These are phyloP conservation scores for Podospora pseudopauciseta DNA, from an alignment of 495 filamentous ascomycete genomes.

Conservation along the genomic window DNA sequence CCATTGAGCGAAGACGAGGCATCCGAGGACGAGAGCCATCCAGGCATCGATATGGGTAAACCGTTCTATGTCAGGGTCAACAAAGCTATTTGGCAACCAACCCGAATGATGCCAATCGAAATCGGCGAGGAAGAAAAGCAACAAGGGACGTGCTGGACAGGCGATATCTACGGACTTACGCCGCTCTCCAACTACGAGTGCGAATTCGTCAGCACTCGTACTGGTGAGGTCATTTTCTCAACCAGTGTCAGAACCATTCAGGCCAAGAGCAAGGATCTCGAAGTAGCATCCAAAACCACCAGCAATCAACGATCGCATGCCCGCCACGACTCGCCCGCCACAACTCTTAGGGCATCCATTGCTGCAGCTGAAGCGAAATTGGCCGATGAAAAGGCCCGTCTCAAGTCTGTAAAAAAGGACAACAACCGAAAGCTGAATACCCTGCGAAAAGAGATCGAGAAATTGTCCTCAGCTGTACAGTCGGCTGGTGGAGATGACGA, in stretches of 20 bases:
- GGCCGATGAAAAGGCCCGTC: conserved; percentile 67
- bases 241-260: conserved; percentile 76
- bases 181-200: conserved; percentile 80
- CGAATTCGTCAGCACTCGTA: conserved; percentile 75
- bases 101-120: conserved; percentile 59
- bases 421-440: conserved; percentile 67
- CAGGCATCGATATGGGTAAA: conserved; percentile 58
- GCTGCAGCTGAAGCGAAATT: conserved; percentile 73
- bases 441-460: conserved; percentile 77
- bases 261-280: conserved; percentile 61
- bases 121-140: conserved; percentile 49
- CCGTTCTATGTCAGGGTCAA: conserved; percentile 90
- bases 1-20: conserved; percentile 15
- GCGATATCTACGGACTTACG: conserved; percentile 85
- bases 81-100: conserved; percentile 82
- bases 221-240: conserved; percentile 68
- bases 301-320: conserved; percentile 52
- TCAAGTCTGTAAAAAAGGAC: conserved; percentile 74
- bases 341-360: conserved; percentile 85
- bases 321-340: conserved; percentile 80
- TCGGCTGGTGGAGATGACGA: conserved; percentile 79
- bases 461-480: conserved; percentile 59
- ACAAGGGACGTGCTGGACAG: conserved; percentile 59
- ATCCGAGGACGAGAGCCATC: conserved; percentile 23
- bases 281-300: conserved; percentile 43